Evolutionary conservation across 2,329 filamentous ascomycete genomes (phyloP).

Genomic region (Claviceps sp.): DNA sequence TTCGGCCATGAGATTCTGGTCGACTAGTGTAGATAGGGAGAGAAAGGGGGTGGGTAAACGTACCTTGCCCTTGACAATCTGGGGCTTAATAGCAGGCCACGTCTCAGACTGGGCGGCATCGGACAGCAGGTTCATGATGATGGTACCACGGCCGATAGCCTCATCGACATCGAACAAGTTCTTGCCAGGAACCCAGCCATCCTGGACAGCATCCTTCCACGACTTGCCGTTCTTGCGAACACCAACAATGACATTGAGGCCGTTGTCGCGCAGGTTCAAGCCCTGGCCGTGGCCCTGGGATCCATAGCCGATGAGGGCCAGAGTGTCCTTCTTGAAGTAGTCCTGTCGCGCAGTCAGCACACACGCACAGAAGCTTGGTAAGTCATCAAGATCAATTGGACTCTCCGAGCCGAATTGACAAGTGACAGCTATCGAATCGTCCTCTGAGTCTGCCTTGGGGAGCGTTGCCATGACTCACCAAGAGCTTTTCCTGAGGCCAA

Average conservation of each 20-base stretch:
- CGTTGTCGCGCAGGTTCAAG: conserved; percentile 99
- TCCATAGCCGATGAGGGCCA: conserved; percentile 96
- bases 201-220: conserved; percentile 93
- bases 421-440: not conserved
- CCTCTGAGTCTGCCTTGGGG: not conserved
- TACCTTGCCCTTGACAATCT: conserved; percentile 97
- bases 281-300: conserved; percentile 98
- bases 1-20: not conserved
- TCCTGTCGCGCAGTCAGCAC: conserved; percentile 41
- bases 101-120: conserved; percentile 98
- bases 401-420: not conserved
- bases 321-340: conserved; percentile 99
- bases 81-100: conserved; percentile 95
- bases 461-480: conserved; percentile 45
- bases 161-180: conserved; percentile 98
- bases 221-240: conserved; percentile 97
- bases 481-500: conserved; percentile 97
- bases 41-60: conserved; percentile 10
- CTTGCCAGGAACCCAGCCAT: conserved; percentile 96
- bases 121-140: conserved; percentile 98
- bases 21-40: not conserved
- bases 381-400: not conserved
- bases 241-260: conserved; percentile 96
- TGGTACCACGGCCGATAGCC: conserved; percentile 83
- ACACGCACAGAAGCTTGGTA: not conserved